Conservation (phyloP, 208 protist genomes). For the Trypanosoma platydactyli region DNA sequence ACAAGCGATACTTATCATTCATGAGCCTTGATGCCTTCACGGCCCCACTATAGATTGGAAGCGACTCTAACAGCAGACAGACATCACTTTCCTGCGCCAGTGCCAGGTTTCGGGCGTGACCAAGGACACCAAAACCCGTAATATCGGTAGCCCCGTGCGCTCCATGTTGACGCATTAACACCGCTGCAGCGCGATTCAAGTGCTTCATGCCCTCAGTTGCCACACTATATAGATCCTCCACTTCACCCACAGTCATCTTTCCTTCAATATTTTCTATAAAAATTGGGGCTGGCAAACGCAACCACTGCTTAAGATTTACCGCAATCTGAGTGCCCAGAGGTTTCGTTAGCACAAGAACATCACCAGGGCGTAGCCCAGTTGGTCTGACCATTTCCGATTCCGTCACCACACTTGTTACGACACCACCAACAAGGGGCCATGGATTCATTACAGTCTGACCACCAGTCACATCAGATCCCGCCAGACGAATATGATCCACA, state of each 20-base stretch:
- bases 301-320: slow-evolving; percentile 95
- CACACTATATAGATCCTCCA: slow-evolving; percentile 69
- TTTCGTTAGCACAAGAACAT: slow-evolving; percentile 97
- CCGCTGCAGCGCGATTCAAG: slow-evolving; percentile 88
- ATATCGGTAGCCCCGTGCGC: slow-evolving; percentile 95
- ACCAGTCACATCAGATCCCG: slow-evolving; percentile 89
- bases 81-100: slow-evolving; percentile 57
- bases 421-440: slow-evolving; percentile 94
- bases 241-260: slow-evolving; percentile 64
- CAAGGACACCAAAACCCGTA: slow-evolving; percentile 97
- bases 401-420: slow-evolving; percentile 84
- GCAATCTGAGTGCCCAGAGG: slow-evolving; percentile 94
- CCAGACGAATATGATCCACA: slow-evolving; percentile 72
- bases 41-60: slow-evolving; percentile 89
- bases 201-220: slow-evolving; percentile 87
- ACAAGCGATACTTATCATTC: slow-evolving; percentile 85
- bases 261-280: slow-evolving; percentile 65
- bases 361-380: slow-evolving; percentile 64
- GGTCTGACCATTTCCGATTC: slow-evolving; percentile 90
- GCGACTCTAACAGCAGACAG: slow-evolving; percentile 75
- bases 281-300: slow-evolving; percentile 62
- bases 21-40: slow-evolving; percentile 76
- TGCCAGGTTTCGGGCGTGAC: slow-evolving; percentile 94
- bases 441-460: slow-evolving; percentile 97
- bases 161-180: slow-evolving; percentile 83